Percentiles rank a stretch among this genome's conserved stretches.
These are phyloP conservation scores for Ulota crispa DNA, from an alignment of 225 moss, liverwort and hornwort genomes.

Conservation along the genomic window DNA sequence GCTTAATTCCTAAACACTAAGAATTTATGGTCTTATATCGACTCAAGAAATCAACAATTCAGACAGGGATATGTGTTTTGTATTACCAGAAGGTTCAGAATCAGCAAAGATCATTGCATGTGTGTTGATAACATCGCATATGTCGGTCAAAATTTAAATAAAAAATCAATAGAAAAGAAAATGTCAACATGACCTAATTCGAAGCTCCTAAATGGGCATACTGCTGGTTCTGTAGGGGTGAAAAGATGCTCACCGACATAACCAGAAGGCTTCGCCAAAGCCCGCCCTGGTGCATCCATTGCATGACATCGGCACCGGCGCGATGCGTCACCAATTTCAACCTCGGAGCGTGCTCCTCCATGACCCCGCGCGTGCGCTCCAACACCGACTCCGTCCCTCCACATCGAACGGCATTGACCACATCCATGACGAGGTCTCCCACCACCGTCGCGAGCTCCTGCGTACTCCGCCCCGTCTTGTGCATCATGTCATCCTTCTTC, in stretches of 20 bases:
- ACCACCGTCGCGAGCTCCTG: constrained; percentile 46
- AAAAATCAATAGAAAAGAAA: background rate
- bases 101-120: background rate
- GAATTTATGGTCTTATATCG: background rate
- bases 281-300: constrained; percentile 82
- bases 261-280: constrained; percentile 78
- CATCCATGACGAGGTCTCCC: constrained; percentile 51
- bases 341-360: constrained; percentile 57
- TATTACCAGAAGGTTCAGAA: background rate
- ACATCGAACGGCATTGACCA: constrained; percentile 24
- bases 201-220: background rate
- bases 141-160: background rate
- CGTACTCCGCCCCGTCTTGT: constrained; percentile 25
- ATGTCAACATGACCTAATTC: background rate
- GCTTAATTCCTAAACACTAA: background rate
- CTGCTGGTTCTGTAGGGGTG: background rate
- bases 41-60: background rate
- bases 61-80: background rate
- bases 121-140: background rate
- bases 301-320: constrained; percentile 49
- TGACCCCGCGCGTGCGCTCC: constrained; percentile 44
- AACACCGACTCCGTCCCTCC: constrained; percentile 33
- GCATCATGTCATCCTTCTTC: constrained; percentile 22
- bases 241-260: constrained; percentile 46
- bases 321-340: constrained; percentile 48